Conservation (phyloP, 2,329 filamentous ascomycete species). For the Aspergillus sp. region DNA sequence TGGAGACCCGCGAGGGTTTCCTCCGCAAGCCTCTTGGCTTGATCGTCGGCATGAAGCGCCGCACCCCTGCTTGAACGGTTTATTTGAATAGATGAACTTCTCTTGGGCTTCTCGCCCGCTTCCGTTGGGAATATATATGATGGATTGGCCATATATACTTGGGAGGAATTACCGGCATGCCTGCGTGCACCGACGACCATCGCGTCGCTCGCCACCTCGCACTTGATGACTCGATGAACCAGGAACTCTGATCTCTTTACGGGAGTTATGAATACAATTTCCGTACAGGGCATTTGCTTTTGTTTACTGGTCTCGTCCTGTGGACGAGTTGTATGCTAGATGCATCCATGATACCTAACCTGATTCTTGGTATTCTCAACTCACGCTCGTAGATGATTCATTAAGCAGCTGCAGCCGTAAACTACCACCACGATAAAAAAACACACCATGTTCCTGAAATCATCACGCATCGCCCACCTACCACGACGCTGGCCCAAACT, state of each 20-base stretch:
- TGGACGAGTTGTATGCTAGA: constrained; percentile 1
- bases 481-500: constrained; percentile 56
- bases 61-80: neutral
- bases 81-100: neutral
- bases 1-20: constrained; percentile 79
- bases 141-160: neutral
- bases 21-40: constrained; percentile 73
- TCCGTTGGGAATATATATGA: neutral
- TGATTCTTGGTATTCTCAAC: neutral
- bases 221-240: neutral
- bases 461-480: constrained; percentile 4
- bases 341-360: neutral
- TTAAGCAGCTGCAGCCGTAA: too few species aligned
- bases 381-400: too few species aligned
- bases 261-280: neutral
- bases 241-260: neutral
- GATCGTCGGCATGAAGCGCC: constrained; percentile 52
- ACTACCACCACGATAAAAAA: too few species aligned
- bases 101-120: too few species aligned
- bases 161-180: neutral
- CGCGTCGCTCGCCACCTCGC: neutral
- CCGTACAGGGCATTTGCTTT: neutral
- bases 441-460: neutral
- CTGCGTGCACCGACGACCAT: neutral
- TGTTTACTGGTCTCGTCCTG: neutral